Evolutionary conservation across 495 filamentous ascomycete genomes (phyloP), one percentile per base, ranked within the genome.

Genomic region (Hypoxylon trugodes): DNA sequence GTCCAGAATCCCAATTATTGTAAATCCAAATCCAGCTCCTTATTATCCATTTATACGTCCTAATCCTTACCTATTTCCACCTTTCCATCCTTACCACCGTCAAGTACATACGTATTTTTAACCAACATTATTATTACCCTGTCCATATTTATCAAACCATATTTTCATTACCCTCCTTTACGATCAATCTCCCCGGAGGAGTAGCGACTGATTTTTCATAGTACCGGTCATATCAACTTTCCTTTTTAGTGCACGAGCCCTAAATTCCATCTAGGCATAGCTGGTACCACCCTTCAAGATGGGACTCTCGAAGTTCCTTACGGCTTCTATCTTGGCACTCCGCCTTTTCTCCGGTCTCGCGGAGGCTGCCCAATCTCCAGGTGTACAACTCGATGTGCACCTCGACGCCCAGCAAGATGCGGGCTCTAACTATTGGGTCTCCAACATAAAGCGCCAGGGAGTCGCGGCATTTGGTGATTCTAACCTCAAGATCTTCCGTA

Each of bases 401-500:
- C n/a, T n/a, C n/a, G n/a, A n/a, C n/a, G n/a, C n/a, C 40, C 63
- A 54, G 40, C 59, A 55, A 26, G 65, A 69, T 36, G 25, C 72
- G 8, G 51, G 55, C 16, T 76, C 79, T 22, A 67, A 67, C 63
- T 96, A 89, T 77, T 98, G 94, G 94, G 76, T 96, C 45, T 82
- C 83, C 32, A 79, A 77, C 59, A 89, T 96, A 68, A 71, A 86
- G 40, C 89, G 89, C 13, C 86, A 92, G 61, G 92, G 91, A 26
- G 75, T 73, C 0, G 83, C 87, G 22, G 84, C 87, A 6, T 95
- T 88, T 70, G 73, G 72, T 26, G 73, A 79, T 22, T 67, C 77
- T 15, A 58, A 68, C 42, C 95, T 92, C 73, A 82, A 92, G 70
- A 81, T 97, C 16, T 97, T 86, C 74, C 89, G 93, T 35, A 96